phyloP scores from a whole-genome alignment of 306 rosid species.

The Aeschynomene evenia region DNA sequence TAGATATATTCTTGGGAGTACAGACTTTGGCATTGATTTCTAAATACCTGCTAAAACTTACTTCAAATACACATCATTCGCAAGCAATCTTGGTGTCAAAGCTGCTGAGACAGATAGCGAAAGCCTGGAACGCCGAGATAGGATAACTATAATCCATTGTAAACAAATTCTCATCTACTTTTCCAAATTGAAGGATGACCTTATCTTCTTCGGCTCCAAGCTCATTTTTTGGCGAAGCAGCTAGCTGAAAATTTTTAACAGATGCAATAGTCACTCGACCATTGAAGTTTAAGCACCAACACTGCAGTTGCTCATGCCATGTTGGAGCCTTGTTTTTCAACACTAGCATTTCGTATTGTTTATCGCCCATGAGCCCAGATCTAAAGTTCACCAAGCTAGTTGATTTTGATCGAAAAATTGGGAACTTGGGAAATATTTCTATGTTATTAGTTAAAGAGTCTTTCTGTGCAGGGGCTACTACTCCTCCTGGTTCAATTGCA shows the following conservation, averaged over 20 bases:
- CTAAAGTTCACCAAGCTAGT: slow-evolving; percentile 41
- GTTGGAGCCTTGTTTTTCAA: slow-evolving; percentile 86
- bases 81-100: background rate
- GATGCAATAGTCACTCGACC: slow-evolving; percentile 97
- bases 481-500: slow-evolving; percentile 77
- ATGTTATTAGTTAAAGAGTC: slow-evolving; percentile 50
- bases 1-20: too few relatives aligned
- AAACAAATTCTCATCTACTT: slow-evolving; percentile 83
- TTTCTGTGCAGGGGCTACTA: slow-evolving; percentile 68
- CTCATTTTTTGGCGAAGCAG: slow-evolving; percentile 77
- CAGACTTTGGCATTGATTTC: too few relatives aligned
- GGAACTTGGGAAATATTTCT: slow-evolving; percentile 61
- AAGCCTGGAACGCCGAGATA: background rate
- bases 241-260: slow-evolving; percentile 92
- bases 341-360: slow-evolving; percentile 56
- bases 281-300: slow-evolving; percentile 96
- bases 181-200: slow-evolving; percentile 87
- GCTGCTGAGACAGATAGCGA: background rate
- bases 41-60: background rate
- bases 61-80: background rate
- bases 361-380: slow-evolving; percentile 52
- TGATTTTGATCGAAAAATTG: slow-evolving; percentile 71
- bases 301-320: slow-evolving; percentile 98
- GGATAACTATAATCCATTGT: background rate
- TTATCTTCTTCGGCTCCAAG: slow-evolving; percentile 85